Evolutionary conservation across 129 eudicot species (phyloP).

Genomic region (Pittosporum tobira): DNA sequence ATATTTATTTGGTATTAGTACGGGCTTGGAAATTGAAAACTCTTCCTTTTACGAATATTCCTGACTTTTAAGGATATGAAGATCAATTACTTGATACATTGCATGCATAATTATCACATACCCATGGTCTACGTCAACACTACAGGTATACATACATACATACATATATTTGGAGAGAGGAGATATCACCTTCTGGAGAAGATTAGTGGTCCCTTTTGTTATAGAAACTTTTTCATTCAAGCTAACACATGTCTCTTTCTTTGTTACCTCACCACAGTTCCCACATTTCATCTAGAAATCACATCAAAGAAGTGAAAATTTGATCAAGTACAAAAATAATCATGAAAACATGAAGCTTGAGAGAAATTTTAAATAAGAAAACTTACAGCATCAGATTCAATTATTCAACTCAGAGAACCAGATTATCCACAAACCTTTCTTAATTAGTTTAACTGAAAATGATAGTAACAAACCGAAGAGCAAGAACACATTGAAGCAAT

Average conservation of each 20-base stretch:
- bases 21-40: background rate
- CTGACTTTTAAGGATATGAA: background rate
- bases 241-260: constrained; percentile 49
- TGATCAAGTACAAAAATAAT: constrained; percentile 4
- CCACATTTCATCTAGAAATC: constrained; percentile 43
- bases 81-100: too few species aligned
- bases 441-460: background rate
- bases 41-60: background rate
- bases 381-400: background rate
- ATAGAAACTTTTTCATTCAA: constrained; percentile 54
- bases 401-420: background rate
- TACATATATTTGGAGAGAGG: constrained; percentile 1
- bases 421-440: too few species aligned
- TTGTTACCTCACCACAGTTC: constrained; percentile 51
- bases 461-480: background rate
- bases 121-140: too few species aligned
- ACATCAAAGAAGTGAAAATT: background rate
- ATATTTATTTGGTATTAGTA: background rate
- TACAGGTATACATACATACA: background rate
- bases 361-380: background rate
- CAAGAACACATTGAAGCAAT: background rate
- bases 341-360: background rate
- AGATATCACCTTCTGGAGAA: constrained; percentile 62
- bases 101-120: too few species aligned
- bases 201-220: constrained; percentile 43